phyloP scores from a whole-genome alignment of 2,329 filamentous ascomycete species.

The Cladobotryum mycophilum region DNA sequence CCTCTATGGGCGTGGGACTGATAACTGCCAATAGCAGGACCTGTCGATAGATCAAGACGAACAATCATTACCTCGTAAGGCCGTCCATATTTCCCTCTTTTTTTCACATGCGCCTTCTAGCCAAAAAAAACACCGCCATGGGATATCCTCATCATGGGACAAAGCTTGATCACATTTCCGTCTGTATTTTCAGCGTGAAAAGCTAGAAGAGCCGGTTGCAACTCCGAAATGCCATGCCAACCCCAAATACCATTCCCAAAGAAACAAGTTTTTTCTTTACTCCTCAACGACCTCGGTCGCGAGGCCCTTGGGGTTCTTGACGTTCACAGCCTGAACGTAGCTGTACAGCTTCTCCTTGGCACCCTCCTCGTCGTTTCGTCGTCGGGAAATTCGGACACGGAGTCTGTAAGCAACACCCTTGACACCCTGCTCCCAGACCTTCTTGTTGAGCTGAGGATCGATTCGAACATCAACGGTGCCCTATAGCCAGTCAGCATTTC shows the following conservation, averaged over 20 bases:
- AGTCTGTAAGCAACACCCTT: constrained; percentile 98
- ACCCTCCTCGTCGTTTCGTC: constrained; percentile 99
- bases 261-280: constrained; percentile 41
- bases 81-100: background rate
- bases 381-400: constrained; percentile 96
- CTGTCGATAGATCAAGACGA: constrained; percentile 11
- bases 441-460: constrained; percentile 99
- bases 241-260: constrained; percentile 36
- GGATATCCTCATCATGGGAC: constrained; percentile 8
- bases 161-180: constrained; percentile 30
- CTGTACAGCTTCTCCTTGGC: constrained; percentile 99
- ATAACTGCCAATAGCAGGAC: constrained; percentile 8
- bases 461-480: constrained; percentile 95
- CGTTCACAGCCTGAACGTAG: constrained; percentile 99
- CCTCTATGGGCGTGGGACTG: constrained; percentile 8
- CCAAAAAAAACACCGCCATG: constrained; percentile 1
- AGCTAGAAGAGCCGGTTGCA: constrained; percentile 40
- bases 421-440: constrained; percentile 98
- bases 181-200: constrained; percentile 34
- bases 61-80: constrained; percentile 11
- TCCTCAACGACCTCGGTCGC: constrained; percentile 82
- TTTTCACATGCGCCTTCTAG: background rate
- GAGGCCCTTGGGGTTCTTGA: constrained; percentile 98
- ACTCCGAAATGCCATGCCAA: constrained; percentile 41
- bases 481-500: constrained; percentile 41